Percentiles rank a stretch among this genome's conserved stretches.
Conservation (phyloP, 495 filamentous ascomycete species). For the Cercophora samala region DNA sequence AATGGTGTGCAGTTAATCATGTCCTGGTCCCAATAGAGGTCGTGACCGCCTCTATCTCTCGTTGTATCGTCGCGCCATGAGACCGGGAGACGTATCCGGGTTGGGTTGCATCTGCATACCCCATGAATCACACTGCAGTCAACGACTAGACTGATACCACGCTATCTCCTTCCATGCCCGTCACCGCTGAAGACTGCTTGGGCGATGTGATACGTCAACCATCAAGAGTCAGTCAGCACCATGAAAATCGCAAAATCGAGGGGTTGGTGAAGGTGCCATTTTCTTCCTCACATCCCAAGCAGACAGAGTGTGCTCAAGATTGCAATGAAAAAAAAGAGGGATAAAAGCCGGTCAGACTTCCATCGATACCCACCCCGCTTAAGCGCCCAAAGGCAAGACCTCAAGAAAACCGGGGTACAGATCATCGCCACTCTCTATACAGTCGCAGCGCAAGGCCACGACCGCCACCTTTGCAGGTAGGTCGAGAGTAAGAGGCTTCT, state of each 20-base stretch:
- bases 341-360: slow-evolving; percentile 59
- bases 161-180: neutral
- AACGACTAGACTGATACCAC: neutral
- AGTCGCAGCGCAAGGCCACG: slow-evolving; percentile 28
- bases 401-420: slow-evolving; percentile 50
- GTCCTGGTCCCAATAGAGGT: neutral
- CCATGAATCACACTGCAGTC: neutral
- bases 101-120: neutral
- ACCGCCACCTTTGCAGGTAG: slow-evolving; percentile 52
- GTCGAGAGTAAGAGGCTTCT: slow-evolving; percentile 48
- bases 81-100: neutral
- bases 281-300: slow-evolving; percentile 46
- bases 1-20: neutral
- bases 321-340: slow-evolving; percentile 47
- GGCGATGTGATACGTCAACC: too few relatives aligned
- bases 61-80: neutral
- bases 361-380: slow-evolving; percentile 58
- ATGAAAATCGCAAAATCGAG: neutral
- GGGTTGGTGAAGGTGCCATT: neutral
- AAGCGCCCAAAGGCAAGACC: slow-evolving; percentile 54
- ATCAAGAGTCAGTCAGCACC: too few relatives aligned
- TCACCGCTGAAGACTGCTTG: neutral
- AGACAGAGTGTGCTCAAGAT: slow-evolving; percentile 32
- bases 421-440: slow-evolving; percentile 64
- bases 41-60: neutral